Evolutionary conservation across 768 basidiomycete genomes (phyloP), one percentile per base, ranked within the genome.

Genomic region (Russula sp.): DNA sequence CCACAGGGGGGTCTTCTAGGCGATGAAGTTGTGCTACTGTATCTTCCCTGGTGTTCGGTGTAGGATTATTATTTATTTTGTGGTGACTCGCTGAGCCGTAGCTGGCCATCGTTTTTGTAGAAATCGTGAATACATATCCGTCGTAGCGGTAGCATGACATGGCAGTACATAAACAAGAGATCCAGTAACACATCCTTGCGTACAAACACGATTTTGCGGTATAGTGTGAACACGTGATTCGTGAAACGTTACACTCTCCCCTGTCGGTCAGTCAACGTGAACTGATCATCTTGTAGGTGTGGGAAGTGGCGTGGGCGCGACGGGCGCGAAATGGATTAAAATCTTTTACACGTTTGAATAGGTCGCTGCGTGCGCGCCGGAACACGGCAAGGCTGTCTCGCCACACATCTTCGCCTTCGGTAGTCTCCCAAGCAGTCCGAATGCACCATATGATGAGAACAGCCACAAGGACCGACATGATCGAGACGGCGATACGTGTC

Each of bases 401-500:
- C 59, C 64, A 44, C 5, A 56, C 9, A 1, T 26, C 18, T 2
- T 4, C 24, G 13, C 28, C 48, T 1, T 49, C 59, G 6, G 44
- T 51, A 1, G 54, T 30, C 38, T 18, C 44, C 64, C 55, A 58
- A 42, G 32, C 11, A 4, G 18, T 22, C 20, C 8, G 22, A 28
- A 65, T 57, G 30, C 64, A 65, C 64, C 54, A 54, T 11, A 34
- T 14, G 13, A 65, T 32, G 0, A 67, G 42, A 22, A 1, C 0
- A 20, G 14, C 26, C 11, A 52, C 24, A 49, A 57, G 2, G 20
- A 14, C 28, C 6, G 66, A 51, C 8, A 18, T n/a, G 24, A 63
- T 24, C 20, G 32, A 28, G 16, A 67, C 51, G 22, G 32, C 52
- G 22, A 57, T 36, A 20, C 55, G 59, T 48, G 65, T 69, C 20